Evolutionary conservation across 2,329 filamentous ascomycete species (phyloP).

Genomic region (Aspergillus clavatus): DNA sequence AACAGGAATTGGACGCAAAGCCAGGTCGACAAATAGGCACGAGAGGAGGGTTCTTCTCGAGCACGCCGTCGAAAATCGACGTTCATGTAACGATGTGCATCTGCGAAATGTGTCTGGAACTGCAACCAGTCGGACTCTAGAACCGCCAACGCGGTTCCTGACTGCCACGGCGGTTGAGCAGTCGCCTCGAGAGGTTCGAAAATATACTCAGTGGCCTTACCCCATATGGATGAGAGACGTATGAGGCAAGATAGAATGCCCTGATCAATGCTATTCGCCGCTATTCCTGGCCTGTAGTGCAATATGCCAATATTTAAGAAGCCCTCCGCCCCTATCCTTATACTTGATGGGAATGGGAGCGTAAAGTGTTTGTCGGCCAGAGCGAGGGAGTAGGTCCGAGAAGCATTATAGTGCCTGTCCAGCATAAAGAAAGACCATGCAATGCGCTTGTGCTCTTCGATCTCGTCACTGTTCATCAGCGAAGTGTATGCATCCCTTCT

Average conservation of each 20-base stretch:
- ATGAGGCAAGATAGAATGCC: constrained; percentile 20
- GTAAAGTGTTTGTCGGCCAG: constrained; percentile 24
- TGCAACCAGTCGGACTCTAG: constrained; percentile 25
- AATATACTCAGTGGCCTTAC: constrained; percentile 22
- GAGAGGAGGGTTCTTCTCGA: constrained; percentile 17
- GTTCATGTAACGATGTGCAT: constrained; percentile 24
- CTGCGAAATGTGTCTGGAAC: constrained; percentile 25
- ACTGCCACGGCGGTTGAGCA: constrained; percentile 19
- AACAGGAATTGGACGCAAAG: constrained; percentile 25
- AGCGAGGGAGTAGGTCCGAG: constrained; percentile 21
- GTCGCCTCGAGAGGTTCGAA: constrained; percentile 17
- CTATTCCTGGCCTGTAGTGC: constrained; percentile 13
- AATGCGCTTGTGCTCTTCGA: constrained; percentile 16
- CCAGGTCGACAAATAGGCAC: constrained; percentile 23
- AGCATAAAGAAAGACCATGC: constrained; percentile 26
- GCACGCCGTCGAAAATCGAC: constrained; percentile 24
- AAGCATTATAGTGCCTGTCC: constrained; percentile 23
- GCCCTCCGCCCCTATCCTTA: neutral
- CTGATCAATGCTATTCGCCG: constrained; percentile 18
- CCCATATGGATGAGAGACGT: constrained; percentile 21
- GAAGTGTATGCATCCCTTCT: constrained; percentile 10
- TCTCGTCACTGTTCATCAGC: constrained; percentile 1
- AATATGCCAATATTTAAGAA: constrained; percentile 6
- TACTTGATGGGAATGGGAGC: constrained; percentile 14
- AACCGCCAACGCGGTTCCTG: constrained; percentile 19